A percentile compares a stretch with the other conserved stretches of the same genome.
phyloP scores from a whole-genome alignment of 2,329 filamentous ascomycete genomes.

The Diplodia scrobiculata region DNA sequence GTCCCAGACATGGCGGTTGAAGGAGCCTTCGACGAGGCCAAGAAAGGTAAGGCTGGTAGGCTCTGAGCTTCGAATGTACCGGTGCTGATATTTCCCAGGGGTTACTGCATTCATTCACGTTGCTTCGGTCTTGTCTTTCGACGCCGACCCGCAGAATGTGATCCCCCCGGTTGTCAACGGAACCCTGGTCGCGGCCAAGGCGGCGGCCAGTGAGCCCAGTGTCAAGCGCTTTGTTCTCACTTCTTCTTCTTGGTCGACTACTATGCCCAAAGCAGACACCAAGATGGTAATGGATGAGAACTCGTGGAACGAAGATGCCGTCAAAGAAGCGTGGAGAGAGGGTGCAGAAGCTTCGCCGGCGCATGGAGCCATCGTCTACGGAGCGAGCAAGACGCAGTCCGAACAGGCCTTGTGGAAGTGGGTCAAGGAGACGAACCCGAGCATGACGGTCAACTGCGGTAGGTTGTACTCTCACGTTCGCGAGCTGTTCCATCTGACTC shows the following conservation, averaged over 20 bases:
- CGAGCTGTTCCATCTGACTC: not conserved
- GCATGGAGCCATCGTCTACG: slow-evolving; percentile 40
- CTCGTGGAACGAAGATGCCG: slow-evolving; percentile 41
- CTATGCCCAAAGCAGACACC: slow-evolving; percentile 35
- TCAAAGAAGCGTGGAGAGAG: slow-evolving; percentile 39
- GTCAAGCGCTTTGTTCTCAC: slow-evolving; percentile 52
- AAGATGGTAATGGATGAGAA: slow-evolving; percentile 36
- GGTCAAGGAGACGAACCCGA: slow-evolving; percentile 44
- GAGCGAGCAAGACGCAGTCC: slow-evolving; percentile 48
- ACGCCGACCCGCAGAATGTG: slow-evolving; percentile 44
- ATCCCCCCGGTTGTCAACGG: slow-evolving; percentile 47
- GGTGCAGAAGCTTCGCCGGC: slow-evolving; percentile 30
- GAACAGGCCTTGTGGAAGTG: slow-evolving; percentile 51
- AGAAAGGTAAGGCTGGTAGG: slow-evolving; percentile 34
- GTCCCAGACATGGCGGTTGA: slow-evolving; percentile 39
- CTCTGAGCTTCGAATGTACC: not conserved
- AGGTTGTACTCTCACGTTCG: slow-evolving; percentile 3
- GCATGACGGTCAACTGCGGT: slow-evolving; percentile 46
- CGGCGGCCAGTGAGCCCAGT: slow-evolving; percentile 46
- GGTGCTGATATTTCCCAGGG: slow-evolving; percentile 35
- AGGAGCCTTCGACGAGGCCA: slow-evolving; percentile 36
- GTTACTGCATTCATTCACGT: slow-evolving; percentile 51
- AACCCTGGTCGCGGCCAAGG: slow-evolving; percentile 45
- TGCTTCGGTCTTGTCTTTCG: slow-evolving; percentile 48
- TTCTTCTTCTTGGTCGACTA: slow-evolving; percentile 46